A percentile compares a stretch with the other conserved stretches of the same genome.
These are phyloP conservation scores for Sugiyamaella smithiae DNA, from an alignment of 805 yeast genomes.

Conservation along the genomic window DNA sequence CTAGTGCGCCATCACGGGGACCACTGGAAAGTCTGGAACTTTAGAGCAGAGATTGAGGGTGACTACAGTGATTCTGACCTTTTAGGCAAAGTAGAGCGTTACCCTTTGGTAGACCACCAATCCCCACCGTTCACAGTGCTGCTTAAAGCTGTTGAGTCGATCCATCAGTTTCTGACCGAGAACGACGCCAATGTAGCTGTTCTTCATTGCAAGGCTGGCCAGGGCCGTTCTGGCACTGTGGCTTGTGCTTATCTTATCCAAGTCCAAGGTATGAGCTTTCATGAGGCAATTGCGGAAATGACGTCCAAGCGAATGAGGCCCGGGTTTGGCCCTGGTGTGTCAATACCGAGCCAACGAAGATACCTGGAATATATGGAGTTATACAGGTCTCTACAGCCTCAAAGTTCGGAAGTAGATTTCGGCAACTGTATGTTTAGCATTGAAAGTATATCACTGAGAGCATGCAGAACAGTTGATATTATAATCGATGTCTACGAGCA, in stretches of 20 bases:
- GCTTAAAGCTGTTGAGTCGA: slow-evolving; percentile 42
- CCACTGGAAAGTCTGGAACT: slow-evolving; percentile 72
- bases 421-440: background rate
- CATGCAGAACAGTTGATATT: background rate
- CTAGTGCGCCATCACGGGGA: slow-evolving; percentile 46
- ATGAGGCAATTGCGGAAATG: slow-evolving; percentile 52
- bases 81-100: slow-evolving; percentile 36
- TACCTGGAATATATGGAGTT: slow-evolving; percentile 58
- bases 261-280: slow-evolving; percentile 37
- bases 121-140: slow-evolving; percentile 65
- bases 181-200: slow-evolving; percentile 52
- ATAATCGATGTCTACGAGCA: background rate
- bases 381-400: slow-evolving; percentile 11
- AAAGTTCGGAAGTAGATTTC: background rate
- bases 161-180: slow-evolving; percentile 42
- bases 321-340: slow-evolving; percentile 62
- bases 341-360: slow-evolving; percentile 65
- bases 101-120: slow-evolving; percentile 74
- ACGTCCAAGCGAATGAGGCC: slow-evolving; percentile 55
- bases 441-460: background rate
- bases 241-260: slow-evolving; percentile 69
- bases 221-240: slow-evolving; percentile 84
- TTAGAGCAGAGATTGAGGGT: slow-evolving; percentile 56
- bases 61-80: slow-evolving; percentile 39
- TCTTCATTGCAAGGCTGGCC: slow-evolving; percentile 87